Evolutionary conservation across 805 yeast genomes (phyloP).

Genomic region (Yamadazyma phyllophila): DNA sequence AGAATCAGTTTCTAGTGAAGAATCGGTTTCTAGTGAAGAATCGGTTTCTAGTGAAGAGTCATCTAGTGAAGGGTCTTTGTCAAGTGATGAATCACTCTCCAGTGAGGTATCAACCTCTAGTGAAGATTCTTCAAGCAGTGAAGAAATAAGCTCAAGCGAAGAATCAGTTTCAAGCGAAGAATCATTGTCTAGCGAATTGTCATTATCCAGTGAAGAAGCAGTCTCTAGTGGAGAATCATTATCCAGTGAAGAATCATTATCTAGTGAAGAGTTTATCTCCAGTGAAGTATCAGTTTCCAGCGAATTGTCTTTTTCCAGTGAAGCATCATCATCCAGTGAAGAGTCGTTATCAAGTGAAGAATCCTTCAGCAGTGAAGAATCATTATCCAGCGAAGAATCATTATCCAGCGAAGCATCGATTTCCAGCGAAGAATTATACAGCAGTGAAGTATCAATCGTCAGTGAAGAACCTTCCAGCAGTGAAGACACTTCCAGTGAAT

Average conservation of each 20-base stretch:
- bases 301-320: background rate
- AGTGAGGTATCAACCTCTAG: background rate
- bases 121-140: background rate
- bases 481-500: background rate
- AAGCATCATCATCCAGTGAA: background rate
- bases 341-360: background rate
- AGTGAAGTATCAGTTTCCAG: background rate
- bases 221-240: background rate
- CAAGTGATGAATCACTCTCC: background rate
- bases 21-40: background rate
- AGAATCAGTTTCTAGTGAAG: background rate
- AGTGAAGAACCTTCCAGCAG: background rate
- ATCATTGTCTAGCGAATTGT: background rate
- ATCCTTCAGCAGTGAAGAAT: background rate
- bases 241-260: slow-evolving; percentile 1
- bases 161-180: background rate
- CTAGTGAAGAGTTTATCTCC: background rate
- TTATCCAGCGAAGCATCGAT: background rate
- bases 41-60: background rate
- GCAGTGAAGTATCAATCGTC: no score
- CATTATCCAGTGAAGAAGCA: background rate
- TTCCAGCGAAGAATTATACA: no score
- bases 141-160: background rate
- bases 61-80: background rate
- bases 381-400: background rate